Evolutionary conservation across 306 rosid species (phyloP).

Genomic region (Quercus cerris): DNA sequence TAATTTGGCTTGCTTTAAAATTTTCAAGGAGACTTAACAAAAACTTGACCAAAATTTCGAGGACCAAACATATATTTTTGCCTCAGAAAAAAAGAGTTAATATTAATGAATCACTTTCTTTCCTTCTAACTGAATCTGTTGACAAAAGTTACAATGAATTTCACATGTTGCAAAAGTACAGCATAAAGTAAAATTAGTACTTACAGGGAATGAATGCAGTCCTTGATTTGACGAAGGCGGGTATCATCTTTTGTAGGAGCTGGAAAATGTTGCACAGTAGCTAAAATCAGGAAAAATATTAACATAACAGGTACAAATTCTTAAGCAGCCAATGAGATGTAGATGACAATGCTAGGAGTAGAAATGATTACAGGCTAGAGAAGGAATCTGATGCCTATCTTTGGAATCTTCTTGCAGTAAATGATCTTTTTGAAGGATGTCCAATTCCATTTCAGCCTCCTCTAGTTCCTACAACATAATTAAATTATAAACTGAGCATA

Average conservation of each 20-base stretch:
- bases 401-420: conserved; percentile 41
- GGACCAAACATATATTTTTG: neutral
- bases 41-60: too few species aligned
- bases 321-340: neutral
- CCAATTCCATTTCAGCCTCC: conserved; percentile 90
- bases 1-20: too few species aligned
- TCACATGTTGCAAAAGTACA: neutral
- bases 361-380: conserved; percentile 35
- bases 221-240: conserved; percentile 74
- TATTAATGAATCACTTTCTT: neutral
- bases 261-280: conserved; percentile 32
- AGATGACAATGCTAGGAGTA: conserved; percentile 7
- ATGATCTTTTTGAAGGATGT: conserved; percentile 60
- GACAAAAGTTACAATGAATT: neutral
- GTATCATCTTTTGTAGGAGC: conserved; percentile 52
- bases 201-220: conserved; percentile 66
- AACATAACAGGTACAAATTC: conserved; percentile 2
- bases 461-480: conserved; percentile 64
- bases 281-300: neutral
- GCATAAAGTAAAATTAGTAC: conserved; percentile 32
- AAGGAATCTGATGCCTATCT: conserved; percentile 39
- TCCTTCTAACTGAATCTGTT: too few species aligned
- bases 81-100: neutral
- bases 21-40: too few species aligned
- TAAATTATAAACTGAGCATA: conserved; percentile 18